Evolutionary conservation across 139 green algal species (phyloP).

Genomic region (Yamagishiella unicocca): DNA sequence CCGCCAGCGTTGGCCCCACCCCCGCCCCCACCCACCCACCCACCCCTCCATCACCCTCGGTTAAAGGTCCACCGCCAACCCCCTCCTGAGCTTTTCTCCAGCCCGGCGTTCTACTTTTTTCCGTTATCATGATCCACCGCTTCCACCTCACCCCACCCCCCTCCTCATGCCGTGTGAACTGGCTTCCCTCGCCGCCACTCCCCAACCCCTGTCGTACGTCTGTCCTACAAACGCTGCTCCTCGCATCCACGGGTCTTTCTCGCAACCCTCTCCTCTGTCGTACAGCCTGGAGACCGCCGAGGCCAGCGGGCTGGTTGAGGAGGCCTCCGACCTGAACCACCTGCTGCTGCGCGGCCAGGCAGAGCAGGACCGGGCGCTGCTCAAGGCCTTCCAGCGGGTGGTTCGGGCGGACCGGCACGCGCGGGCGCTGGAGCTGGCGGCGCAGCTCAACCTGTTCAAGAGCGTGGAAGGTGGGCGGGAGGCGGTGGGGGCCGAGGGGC

Average conservation of each 20-base stretch:
- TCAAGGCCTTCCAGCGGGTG: constrained; percentile 58
- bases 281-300: constrained; percentile 44
- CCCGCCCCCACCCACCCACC: too few relatives aligned
- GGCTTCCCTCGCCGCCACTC: background rate
- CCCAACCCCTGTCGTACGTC: background rate
- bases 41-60: too few relatives aligned
- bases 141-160: background rate
- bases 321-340: constrained; percentile 43
- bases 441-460: constrained; percentile 59
- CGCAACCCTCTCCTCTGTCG: background rate
- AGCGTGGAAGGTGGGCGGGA: constrained; percentile 3
- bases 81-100: too few relatives aligned
- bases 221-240: too few relatives aligned
- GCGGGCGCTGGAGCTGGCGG: constrained; percentile 70
- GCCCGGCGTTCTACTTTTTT: background rate
- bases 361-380: constrained; percentile 53
- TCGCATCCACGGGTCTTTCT: too few relatives aligned
- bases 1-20: too few relatives aligned
- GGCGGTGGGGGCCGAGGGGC: too few relatives aligned
- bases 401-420: constrained; percentile 57
- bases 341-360: constrained; percentile 29
- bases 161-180: too few relatives aligned
- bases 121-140: background rate
- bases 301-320: constrained; percentile 7
- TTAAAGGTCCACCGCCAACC: too few relatives aligned